Conservation (phyloP, 2,329 filamentous ascomycete genomes). For the Plenodomus tracheiphilus region DNA sequence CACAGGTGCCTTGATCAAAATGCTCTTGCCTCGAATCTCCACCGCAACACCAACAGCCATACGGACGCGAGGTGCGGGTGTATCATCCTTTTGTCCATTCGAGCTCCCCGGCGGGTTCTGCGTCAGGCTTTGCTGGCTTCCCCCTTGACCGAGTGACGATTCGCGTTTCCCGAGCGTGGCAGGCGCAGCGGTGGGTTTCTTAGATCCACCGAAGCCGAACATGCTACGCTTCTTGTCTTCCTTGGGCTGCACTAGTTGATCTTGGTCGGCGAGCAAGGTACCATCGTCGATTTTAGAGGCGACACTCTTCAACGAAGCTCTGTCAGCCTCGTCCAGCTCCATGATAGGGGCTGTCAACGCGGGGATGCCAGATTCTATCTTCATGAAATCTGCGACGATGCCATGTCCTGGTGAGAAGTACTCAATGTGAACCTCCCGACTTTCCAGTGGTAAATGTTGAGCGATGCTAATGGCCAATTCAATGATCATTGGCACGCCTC, state of each 20-base stretch:
- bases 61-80: conserved; percentile 49
- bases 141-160: conserved; percentile 43
- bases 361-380: conserved; percentile 67
- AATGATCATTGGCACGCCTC: conserved; percentile 87
- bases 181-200: conserved; percentile 38
- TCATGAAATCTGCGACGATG: conserved; percentile 77
- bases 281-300: conserved; percentile 37
- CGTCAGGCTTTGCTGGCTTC: conserved; percentile 41
- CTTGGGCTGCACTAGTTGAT: conserved; percentile 33
- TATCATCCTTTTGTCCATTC: conserved; percentile 44
- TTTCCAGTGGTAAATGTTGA: conserved; percentile 85
- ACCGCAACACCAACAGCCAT: conserved; percentile 53
- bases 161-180: conserved; percentile 45
- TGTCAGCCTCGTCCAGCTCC: conserved; percentile 48
- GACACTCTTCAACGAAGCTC: conserved; percentile 41
- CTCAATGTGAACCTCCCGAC: conserved; percentile 83
- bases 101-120: conserved; percentile 47
- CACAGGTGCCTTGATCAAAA: conserved; percentile 55
- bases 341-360: conserved; percentile 49
- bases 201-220: conserved; percentile 49
- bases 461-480: conserved; percentile 87
- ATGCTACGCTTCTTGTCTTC: conserved; percentile 47
- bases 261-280: conserved; percentile 33
- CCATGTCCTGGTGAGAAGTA: conserved; percentile 79
- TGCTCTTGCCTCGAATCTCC: conserved; percentile 53